A percentile compares a stretch with the other conserved stretches of the same genome.
phyloP scores from a whole-genome alignment of 2,329 filamentous ascomycete species.

The Xylaria sp. region DNA sequence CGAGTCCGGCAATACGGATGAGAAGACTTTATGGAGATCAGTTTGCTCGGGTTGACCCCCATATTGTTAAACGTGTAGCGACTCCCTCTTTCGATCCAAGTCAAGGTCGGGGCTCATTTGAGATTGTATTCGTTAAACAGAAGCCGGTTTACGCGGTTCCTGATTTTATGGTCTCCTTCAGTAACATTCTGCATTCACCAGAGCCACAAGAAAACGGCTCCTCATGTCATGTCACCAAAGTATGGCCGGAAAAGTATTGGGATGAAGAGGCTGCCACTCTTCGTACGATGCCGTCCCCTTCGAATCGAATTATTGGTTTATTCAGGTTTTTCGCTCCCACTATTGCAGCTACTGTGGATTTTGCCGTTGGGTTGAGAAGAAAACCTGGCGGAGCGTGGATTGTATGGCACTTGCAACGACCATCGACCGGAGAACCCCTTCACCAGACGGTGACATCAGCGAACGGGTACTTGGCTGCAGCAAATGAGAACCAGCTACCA shows the following conservation, averaged over 20 bases:
- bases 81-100: conserved; percentile 25
- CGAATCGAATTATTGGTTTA: conserved; percentile 22
- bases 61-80: conserved; percentile 2
- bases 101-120: conserved; percentile 16
- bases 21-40: conserved; percentile 35
- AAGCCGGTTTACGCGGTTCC: conserved; percentile 23
- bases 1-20: conserved; percentile 30
- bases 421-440: conserved; percentile 26
- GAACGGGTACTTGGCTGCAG: conserved; percentile 22
- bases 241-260: conserved; percentile 34
- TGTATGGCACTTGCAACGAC: conserved; percentile 29
- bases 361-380: conserved; percentile 25
- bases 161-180: conserved; percentile 26
- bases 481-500: not conserved
- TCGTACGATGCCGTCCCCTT: conserved; percentile 8
- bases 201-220: too few relatives aligned
- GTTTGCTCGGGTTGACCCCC: conserved; percentile 30
- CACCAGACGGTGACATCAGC: conserved; percentile 19
- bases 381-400: conserved; percentile 15
- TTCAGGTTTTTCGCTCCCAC: conserved; percentile 28
- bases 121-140: conserved; percentile 31
- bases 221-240: conserved; percentile 14
- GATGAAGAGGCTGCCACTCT: conserved; percentile 26
- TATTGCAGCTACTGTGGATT: conserved; percentile 6
- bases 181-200: conserved; percentile 9